Evolutionary conservation across 164 flowering plant species (phyloP).

Genomic region (Magnolia sinica): DNA sequence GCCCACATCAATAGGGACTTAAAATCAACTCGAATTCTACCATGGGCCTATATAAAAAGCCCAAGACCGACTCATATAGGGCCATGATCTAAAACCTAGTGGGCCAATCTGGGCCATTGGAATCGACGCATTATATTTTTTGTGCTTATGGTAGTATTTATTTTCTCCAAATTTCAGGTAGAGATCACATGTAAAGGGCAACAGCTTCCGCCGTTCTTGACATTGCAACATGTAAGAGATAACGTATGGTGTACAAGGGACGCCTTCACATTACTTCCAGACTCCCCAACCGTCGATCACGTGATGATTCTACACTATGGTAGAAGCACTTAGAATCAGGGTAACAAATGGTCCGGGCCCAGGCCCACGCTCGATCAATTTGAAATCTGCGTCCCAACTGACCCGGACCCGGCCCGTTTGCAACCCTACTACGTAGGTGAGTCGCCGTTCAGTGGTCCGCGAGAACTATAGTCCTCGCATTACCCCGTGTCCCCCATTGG

Average conservation of each 20-base stretch:
- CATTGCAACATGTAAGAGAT: conserved; percentile 83
- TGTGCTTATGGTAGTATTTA: not conserved
- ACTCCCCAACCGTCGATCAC: conserved; percentile 59
- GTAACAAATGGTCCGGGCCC: not conserved
- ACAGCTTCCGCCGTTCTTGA: conserved; percentile 52
- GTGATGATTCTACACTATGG: conserved; percentile 70
- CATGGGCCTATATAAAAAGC: too few species aligned
- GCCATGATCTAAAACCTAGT: too few species aligned
- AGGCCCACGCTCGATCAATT: not conserved
- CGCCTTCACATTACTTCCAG: conserved; percentile 50
- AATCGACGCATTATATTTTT: too few species aligned
- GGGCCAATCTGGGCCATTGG: too few species aligned
- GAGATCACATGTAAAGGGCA: conserved; percentile 87
- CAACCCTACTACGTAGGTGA: not conserved
- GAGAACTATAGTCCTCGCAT: not conserved
- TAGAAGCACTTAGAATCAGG: conserved; percentile 18
- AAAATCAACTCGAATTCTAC: too few species aligned
- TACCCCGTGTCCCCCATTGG: not conserved
- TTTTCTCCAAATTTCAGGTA: conserved; percentile 37
- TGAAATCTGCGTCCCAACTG: not conserved
- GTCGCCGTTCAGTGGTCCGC: not conserved
- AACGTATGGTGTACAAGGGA: conserved; percentile 61
- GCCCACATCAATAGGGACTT: too few species aligned
- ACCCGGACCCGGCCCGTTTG: not conserved
- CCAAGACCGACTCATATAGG: too few species aligned